These are phyloP conservation scores for Colletotrichum lupini DNA, from an alignment of 2,329 filamentous ascomycete species.

Conservation along the genomic window DNA sequence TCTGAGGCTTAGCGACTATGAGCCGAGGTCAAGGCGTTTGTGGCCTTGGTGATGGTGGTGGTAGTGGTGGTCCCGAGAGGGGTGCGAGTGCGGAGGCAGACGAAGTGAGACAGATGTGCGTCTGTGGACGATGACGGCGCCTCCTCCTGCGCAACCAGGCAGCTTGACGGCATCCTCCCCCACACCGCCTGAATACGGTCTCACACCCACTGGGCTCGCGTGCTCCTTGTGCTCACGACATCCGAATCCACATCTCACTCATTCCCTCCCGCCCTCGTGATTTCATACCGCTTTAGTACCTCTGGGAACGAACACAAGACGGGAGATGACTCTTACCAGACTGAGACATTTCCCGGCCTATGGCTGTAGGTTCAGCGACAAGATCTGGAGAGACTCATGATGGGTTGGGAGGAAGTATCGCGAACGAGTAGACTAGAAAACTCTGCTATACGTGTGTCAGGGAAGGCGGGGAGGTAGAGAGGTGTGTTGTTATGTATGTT, in stretches of 20 bases:
- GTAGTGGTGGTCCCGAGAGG: background rate
- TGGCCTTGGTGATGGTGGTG: background rate
- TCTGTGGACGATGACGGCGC: constrained; percentile 10
- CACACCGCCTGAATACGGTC: constrained; percentile 2
- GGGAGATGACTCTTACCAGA: background rate
- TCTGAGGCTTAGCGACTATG: background rate
- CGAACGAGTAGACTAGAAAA: background rate
- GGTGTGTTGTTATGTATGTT: too few relatives aligned
- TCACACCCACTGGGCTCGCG: background rate
- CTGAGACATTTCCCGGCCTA: background rate
- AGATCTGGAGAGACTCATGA: background rate
- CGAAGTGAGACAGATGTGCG: constrained; percentile 17
- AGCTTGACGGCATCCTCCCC: background rate
- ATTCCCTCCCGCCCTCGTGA: background rate
- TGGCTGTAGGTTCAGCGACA: background rate
- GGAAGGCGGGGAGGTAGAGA: too few relatives aligned
- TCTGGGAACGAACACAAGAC: background rate
- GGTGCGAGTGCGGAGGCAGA: background rate
- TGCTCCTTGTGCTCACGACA: background rate
- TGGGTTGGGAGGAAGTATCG: background rate
- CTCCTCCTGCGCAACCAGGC: background rate
- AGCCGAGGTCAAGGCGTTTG: background rate
- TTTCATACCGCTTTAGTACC: background rate
- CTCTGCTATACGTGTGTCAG: too few relatives aligned
- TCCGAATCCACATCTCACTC: background rate